These are phyloP conservation scores for Physaria fendleri DNA, from an alignment of 345 rosid genomes.

Conservation along the genomic window DNA sequence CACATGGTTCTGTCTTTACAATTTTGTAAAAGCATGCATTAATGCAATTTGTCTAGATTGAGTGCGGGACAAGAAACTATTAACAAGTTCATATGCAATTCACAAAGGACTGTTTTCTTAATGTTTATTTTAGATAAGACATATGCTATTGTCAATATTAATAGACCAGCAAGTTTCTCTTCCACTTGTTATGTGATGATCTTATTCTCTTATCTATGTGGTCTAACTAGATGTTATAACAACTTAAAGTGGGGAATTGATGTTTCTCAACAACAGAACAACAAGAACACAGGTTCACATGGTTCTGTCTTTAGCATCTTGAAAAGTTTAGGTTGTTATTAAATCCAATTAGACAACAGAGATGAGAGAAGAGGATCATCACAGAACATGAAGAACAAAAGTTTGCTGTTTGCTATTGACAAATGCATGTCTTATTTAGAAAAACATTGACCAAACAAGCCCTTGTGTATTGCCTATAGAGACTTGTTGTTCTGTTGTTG, in stretches of 20 bases:
- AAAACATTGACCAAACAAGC: too few relatives aligned
- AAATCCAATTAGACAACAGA: too few relatives aligned
- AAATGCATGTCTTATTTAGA: too few relatives aligned
- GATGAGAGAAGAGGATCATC: too few relatives aligned
- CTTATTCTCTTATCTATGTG: not conserved
- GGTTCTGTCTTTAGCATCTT: too few relatives aligned
- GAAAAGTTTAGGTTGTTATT: too few relatives aligned
- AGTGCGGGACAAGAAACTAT: not conserved
- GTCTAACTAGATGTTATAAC: not conserved
- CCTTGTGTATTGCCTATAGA: too few relatives aligned
- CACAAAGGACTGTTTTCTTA: conserved; percentile 21
- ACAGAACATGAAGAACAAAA: too few relatives aligned
- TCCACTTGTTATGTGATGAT: conserved; percentile 17
- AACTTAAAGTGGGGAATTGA: conserved; percentile 13
- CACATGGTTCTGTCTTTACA: conserved; percentile 26
- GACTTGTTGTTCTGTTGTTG: conserved; percentile 12
- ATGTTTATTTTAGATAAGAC: conserved; percentile 2
- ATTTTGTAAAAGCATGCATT: not conserved
- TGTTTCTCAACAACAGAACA: conserved; percentile 12
- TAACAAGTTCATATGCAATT: not conserved
- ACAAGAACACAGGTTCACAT: too few relatives aligned
- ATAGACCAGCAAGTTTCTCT: not conserved
- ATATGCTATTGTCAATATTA: not conserved
- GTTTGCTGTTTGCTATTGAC: too few relatives aligned
- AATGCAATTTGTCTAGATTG: not conserved